phyloP scores from a whole-genome alignment of 345 rosid genomes.

The Lumnitzera littorea region DNA sequence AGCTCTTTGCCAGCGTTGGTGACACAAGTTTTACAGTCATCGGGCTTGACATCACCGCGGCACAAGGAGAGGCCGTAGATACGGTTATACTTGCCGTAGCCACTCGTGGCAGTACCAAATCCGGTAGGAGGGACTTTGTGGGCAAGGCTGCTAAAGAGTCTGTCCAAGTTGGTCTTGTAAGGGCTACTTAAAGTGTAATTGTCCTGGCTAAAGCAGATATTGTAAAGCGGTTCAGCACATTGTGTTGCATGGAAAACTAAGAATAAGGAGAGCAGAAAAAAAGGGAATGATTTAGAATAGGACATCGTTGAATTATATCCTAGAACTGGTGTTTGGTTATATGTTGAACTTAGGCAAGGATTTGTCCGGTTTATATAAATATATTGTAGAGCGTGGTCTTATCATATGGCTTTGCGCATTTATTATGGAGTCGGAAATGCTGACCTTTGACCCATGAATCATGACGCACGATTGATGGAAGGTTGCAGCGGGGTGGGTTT shows the following conservation, averaged over 20 bases:
- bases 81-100: slow-evolving; percentile 11
- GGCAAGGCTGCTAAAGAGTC: slow-evolving; percentile 26
- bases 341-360: too few relatives aligned
- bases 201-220: slow-evolving; percentile 33
- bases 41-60: slow-evolving; percentile 46
- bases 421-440: too few relatives aligned
- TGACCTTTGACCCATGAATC: too few relatives aligned
- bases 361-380: slow-evolving; percentile 11
- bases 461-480: too few relatives aligned
- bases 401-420: too few relatives aligned
- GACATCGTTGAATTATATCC: slow-evolving; percentile 16
- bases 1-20: slow-evolving; percentile 33
- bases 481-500: too few relatives aligned
- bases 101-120: slow-evolving; percentile 30
- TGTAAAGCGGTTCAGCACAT: slow-evolving; percentile 24
- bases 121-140: slow-evolving; percentile 37
- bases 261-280: too few relatives aligned
- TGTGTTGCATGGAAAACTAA: too few relatives aligned
- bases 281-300: too few relatives aligned
- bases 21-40: slow-evolving; percentile 42
- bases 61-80: slow-evolving; percentile 53
- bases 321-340: too few relatives aligned
- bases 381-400: slow-evolving; percentile 12
- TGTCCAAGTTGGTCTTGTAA: slow-evolving; percentile 37
- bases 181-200: slow-evolving; percentile 30